Conservation (phyloP, 257 asterid species). For the Przewalskia tangutica region DNA sequence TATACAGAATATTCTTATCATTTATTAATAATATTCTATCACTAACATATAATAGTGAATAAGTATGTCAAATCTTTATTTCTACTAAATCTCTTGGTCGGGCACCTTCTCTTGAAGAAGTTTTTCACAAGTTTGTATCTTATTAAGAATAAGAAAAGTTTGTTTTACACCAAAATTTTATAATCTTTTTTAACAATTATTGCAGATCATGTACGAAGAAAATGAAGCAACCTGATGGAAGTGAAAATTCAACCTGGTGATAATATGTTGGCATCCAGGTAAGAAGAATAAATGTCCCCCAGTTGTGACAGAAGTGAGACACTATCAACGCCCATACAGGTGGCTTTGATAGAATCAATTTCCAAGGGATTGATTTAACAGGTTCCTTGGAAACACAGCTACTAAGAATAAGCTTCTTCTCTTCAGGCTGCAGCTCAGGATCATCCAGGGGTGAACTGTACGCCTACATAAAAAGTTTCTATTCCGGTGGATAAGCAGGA, state of each 20-base stretch:
- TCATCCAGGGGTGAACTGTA: conserved; percentile 77
- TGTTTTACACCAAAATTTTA: neutral
- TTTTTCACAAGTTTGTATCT: neutral
- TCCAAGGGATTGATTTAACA: conserved; percentile 86
- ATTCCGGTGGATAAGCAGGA: neutral
- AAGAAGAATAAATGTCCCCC: conserved; percentile 92
- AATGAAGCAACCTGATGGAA: neutral
- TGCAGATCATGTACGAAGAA: neutral
- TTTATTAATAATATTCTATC: too few relatives aligned
- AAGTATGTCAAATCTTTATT: neutral
- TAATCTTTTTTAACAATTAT: neutral
- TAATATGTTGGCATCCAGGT: conserved; percentile 98
- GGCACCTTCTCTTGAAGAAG: neutral
- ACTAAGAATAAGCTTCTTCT: conserved; percentile 62
- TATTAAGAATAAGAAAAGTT: neutral
- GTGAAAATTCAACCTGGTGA: conserved; percentile 51
- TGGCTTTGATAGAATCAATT: conserved; percentile 56
- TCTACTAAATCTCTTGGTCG: neutral
- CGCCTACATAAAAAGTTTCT: conserved; percentile 44
- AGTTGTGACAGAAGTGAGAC: conserved; percentile 84
- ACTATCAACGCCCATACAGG: conserved; percentile 90
- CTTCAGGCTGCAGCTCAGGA: conserved; percentile 53
- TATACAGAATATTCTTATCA: too few relatives aligned
- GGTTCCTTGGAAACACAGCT: conserved; percentile 54
- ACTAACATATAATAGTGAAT: neutral